Evolutionary conservation across 345 rosid species (phyloP).

Genomic region (Anastatica hierochuntica): DNA sequence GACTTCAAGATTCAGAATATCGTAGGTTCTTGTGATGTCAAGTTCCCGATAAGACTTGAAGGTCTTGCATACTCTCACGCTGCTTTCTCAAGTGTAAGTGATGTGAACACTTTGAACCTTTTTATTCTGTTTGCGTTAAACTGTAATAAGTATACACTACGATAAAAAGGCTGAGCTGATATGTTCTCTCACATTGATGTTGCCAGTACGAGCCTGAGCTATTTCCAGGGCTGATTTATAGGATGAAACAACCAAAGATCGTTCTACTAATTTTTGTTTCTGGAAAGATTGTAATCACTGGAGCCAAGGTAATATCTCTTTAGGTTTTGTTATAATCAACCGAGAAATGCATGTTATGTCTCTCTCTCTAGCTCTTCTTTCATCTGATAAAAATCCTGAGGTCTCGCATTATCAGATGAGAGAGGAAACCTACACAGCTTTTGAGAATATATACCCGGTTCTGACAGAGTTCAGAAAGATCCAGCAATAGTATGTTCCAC

Average conservation of each 20-base stretch:
- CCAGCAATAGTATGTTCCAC: slow-evolving; percentile 61
- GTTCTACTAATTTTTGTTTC: slow-evolving; percentile 95
- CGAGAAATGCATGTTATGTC: slow-evolving; percentile 7
- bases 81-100: slow-evolving; percentile 55
- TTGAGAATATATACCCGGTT: slow-evolving; percentile 95
- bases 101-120: neutral
- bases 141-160: too few species aligned
- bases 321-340: neutral
- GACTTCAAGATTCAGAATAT: slow-evolving; percentile 88
- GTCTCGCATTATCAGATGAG: slow-evolving; percentile 41
- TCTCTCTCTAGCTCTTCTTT: too few species aligned
- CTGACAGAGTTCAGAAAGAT: slow-evolving; percentile 84
- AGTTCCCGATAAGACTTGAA: slow-evolving; percentile 70
- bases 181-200: slow-evolving; percentile 1
- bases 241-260: slow-evolving; percentile 94
- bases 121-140: too few species aligned
- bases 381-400: too few species aligned
- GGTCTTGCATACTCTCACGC: slow-evolving; percentile 72
- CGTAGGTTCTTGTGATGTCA: slow-evolving; percentile 79
- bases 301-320: slow-evolving; percentile 69
- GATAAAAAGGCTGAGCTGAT: neutral
- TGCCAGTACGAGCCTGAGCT: slow-evolving; percentile 93
- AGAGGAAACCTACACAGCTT: slow-evolving; percentile 86
- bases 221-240: slow-evolving; percentile 88
- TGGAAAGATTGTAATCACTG: slow-evolving; percentile 95